Evolutionary conservation across 257 asterid genomes (phyloP).

Genomic region (Nicotiana noctiflora): DNA sequence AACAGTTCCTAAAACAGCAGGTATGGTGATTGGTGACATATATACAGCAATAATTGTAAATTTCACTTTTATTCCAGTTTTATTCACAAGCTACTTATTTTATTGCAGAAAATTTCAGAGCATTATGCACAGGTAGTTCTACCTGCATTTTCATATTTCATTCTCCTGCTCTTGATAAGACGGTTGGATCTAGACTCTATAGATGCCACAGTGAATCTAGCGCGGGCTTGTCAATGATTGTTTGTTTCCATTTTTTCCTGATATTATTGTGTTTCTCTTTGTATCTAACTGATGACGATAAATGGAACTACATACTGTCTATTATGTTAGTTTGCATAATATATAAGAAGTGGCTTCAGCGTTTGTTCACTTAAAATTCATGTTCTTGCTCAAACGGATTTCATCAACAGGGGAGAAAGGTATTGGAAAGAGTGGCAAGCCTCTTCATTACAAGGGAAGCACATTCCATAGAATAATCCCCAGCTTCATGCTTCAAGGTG

Average conservation of each 20-base stretch:
- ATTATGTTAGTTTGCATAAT: neutral
- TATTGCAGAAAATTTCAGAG: slow-evolving; percentile 86
- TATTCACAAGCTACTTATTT: slow-evolving; percentile 11
- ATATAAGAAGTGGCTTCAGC: too few relatives aligned
- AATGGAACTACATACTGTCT: too few relatives aligned
- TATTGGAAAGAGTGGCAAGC: slow-evolving; percentile 70
- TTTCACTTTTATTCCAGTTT: neutral
- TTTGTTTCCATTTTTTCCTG: neutral
- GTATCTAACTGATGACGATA: neutral
- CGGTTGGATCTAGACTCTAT: neutral
- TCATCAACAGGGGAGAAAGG: slow-evolving; percentile 75
- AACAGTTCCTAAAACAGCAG: slow-evolving; percentile 93
- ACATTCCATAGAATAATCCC: slow-evolving; percentile 86
- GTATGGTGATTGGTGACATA: slow-evolving; percentile 26
- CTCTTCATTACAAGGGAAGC: slow-evolving; percentile 94
- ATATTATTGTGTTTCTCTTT: neutral
- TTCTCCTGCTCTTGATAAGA: neutral
- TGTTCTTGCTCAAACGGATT: neutral
- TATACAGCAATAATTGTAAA: neutral
- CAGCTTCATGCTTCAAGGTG: slow-evolving; percentile 98
- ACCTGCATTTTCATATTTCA: neutral
- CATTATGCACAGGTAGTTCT: slow-evolving; percentile 74
- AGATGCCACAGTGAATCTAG: neutral
- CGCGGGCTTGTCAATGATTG: neutral
- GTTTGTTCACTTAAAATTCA: neutral